These are phyloP conservation scores for Lumnitzera littorea DNA, from an alignment of 345 rosid genomes.

Conservation along the genomic window DNA sequence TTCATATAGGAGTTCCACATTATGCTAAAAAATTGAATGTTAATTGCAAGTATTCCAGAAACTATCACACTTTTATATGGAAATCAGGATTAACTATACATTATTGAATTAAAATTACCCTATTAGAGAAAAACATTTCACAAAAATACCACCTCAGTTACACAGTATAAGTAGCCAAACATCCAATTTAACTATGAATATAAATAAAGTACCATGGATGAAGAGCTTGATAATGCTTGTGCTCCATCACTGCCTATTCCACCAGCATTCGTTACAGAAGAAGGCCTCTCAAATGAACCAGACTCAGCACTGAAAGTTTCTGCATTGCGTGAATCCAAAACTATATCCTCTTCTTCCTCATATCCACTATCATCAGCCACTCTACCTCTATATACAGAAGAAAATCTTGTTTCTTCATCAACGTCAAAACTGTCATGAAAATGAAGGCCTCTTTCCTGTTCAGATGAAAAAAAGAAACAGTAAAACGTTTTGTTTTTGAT, in stretches of 20 bases:
- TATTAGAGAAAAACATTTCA: neutral
- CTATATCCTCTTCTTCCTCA: constrained; percentile 55
- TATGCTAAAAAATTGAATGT: no score
- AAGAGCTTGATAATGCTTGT: constrained; percentile 37
- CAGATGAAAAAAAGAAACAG: constrained; percentile 4
- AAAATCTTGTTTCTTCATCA: constrained; percentile 83
- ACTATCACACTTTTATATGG: no score
- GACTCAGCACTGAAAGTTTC: constrained; percentile 55
- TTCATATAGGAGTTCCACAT: no score
- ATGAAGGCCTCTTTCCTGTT: constrained; percentile 81
- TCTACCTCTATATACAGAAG: constrained; percentile 59
- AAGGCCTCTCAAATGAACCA: constrained; percentile 30
- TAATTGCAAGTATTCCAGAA: no score
- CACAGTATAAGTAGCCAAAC: neutral
- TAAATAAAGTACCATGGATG: constrained; percentile 28
- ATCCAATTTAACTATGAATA: neutral
- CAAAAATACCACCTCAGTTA: neutral
- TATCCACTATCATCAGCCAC: constrained; percentile 69
- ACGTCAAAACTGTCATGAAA: constrained; percentile 44
- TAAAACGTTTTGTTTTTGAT: constrained; percentile 8
- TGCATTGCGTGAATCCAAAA: constrained; percentile 46
- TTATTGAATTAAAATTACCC: neutral
- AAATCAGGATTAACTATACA: no score
- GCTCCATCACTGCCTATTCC: constrained; percentile 34
- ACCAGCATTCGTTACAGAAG: constrained; percentile 31